A percentile compares a stretch with the other conserved stretches of the same genome.
These are phyloP conservation scores for Aspergillus piperis DNA, from an alignment of 2,329 filamentous ascomycete species.

Conservation along the genomic window DNA sequence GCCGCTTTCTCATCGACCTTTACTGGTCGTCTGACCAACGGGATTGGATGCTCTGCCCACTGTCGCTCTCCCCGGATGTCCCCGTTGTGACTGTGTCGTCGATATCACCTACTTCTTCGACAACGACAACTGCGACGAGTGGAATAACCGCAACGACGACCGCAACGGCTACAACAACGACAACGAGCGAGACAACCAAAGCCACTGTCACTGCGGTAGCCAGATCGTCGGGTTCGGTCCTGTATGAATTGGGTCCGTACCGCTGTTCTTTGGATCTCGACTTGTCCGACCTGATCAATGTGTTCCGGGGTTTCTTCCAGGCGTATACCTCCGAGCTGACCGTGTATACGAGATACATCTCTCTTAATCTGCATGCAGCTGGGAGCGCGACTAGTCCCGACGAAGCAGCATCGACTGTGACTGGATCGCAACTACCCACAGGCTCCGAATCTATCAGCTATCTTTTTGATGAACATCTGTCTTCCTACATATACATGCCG, in stretches of 20 bases:
- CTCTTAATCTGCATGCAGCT: constrained; percentile 63
- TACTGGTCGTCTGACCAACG: constrained; percentile 62
- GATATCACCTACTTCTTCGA: constrained; percentile 11
- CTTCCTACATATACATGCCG: constrained; percentile 58
- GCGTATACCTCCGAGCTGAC: constrained; percentile 57
- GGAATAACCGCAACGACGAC: too few species aligned
- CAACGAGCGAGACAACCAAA: constrained; percentile 23
- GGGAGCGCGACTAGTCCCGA: constrained; percentile 45
- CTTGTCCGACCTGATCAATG: constrained; percentile 51
- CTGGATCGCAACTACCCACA: constrained; percentile 48
- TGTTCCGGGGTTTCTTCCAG: constrained; percentile 57
- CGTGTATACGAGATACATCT: constrained; percentile 56
- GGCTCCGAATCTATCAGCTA: constrained; percentile 49
- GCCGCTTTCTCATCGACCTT: constrained; percentile 60
- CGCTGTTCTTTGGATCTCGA: constrained; percentile 58
- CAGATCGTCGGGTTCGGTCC: constrained; percentile 29
- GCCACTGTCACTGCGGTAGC: constrained; percentile 27
- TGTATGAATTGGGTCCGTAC: constrained; percentile 55
- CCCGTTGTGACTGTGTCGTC: constrained; percentile 20
- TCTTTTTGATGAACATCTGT: constrained; percentile 51
- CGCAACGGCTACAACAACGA: constrained; percentile 23
- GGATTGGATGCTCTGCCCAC: constrained; percentile 64
- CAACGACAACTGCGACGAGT: constrained; percentile 12
- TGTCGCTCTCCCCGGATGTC: constrained; percentile 47
- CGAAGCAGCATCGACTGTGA: constrained; percentile 44